Conservation (phyloP, 306 rosid genomes). For the Pterocarpus macrocarpus region DNA sequence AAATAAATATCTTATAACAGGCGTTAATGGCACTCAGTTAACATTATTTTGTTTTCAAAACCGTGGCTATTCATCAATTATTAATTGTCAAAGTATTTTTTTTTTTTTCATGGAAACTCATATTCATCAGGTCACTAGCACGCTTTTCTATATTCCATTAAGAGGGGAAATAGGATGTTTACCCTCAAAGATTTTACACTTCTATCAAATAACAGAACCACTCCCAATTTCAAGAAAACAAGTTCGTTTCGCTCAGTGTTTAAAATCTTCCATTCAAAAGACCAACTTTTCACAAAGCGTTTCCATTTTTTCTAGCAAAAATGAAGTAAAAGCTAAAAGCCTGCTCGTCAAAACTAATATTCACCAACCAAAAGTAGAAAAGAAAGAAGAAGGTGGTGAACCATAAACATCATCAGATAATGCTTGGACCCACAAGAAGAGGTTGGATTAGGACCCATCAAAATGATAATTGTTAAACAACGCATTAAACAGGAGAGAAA, state of each 20-base stretch:
- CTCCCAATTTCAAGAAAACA: neutral
- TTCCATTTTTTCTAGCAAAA: neutral
- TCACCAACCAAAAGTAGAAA: neutral
- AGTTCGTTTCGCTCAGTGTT: neutral
- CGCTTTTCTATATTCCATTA: neutral
- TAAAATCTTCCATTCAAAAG: neutral
- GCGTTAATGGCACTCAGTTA: neutral
- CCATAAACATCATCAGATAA: neutral
- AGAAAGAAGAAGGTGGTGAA: neutral
- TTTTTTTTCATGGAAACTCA: neutral
- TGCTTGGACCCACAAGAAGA: conserved; percentile 5
- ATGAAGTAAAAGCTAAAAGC: neutral
- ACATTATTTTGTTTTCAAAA: neutral
- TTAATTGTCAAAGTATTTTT: neutral
- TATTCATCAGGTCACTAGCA: neutral
- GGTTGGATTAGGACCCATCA: neutral
- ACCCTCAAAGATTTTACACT: neutral
- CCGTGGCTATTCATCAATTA: neutral
- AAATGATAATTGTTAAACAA: neutral
- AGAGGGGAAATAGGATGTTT: neutral
- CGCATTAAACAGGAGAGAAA: neutral
- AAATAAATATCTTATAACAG: neutral
- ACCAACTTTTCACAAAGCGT: neutral
- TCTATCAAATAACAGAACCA: neutral
- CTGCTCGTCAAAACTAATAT: neutral